Base-by-base conservation (phyloP, 345 rosid species). In the Raphanus raphanistrum region DNA sequence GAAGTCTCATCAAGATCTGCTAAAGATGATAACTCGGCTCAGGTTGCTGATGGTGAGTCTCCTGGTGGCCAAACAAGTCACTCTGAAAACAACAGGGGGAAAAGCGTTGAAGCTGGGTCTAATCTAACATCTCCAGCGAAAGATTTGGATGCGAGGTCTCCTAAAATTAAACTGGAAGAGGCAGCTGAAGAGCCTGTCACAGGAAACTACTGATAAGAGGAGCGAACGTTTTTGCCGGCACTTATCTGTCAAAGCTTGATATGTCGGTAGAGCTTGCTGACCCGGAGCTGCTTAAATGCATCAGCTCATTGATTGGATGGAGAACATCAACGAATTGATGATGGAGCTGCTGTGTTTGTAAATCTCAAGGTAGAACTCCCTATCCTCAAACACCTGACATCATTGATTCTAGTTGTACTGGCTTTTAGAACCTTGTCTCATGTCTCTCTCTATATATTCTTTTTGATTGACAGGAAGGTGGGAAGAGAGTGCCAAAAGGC, bases 191-290 rank as follows among this genome's bases (percentile, higher is more conserved):
- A 81, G 79, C 78, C 82, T 64, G 83, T 83, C 80, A 8, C 33
- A n/a, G 7, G 76, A 84, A 27, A 80, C 55, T 55, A 78, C 33
- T 59, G 82, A 82, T 60, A 73, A 41, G 73, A 35, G 17, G n/a
- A 48, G 26, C 67, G 73, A 82, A 38, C 74, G 61, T 31, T 64
- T 65, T 82, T 71, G 79, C 54, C 59, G 70, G 66, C 82, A 84
- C 73, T 92, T 92, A 95, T 87, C 90, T 95, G 55, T 90, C 98
- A 48, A 90, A 86, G 85, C 87, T 95, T 63, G 98, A 95, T 84
- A 82, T 95, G 74, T 92, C 99, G 2, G 66, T 80, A 35, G 92
- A 93, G 73, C 96, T 95, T 75, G 83, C 89, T 65, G 85, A 84
- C 81, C 77, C 90, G 0, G 96, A 92, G 79, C 68, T 91, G 86